Base-by-base conservation (phyloP, 345 rosid species). In the Sapria himalayana region DNA sequence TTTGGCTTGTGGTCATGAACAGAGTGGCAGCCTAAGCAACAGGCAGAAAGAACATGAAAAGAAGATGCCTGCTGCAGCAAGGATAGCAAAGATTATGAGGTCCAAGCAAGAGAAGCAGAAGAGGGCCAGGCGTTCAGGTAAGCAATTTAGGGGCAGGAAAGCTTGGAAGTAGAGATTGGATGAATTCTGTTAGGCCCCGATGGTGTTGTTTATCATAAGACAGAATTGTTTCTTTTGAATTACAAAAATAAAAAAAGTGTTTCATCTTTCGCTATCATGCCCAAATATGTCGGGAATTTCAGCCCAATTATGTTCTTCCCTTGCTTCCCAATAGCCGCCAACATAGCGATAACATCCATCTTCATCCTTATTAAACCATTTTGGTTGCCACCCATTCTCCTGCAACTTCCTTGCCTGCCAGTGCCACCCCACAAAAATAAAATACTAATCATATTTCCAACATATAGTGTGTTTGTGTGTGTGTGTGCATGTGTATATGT, bases 321-420 rank as follows among this genome's bases (percentile, higher is more conserved):
- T 70, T 37, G 84, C 65, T 70, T 91, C 86, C 99, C 99, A 91
- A 47, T 91, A 91, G 8, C 84, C 86, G n/a, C 93, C 93, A 0
- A 40, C 29, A 24, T 84, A 91, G 2, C 59, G 74, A 49, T 91
- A 91, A 56, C 84, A 77, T 14, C 93, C 86, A 41, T 84, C 95
- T 48, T 77, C 89, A 12, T 75, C 95, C 43, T 73, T 80, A 9
- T 25, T 47, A 39, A 84, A 91, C 99, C 99, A 91, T 48, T 89
- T 70, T 9, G 95, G 95, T 50, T 66, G 92, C 99, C 99, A 91
- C 15, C 99, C 99, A 44, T 81, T 78, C 60, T 91, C 99, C 73
- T 91, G 95, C 55, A 91, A 27, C 56, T 66, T 84, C 65, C 99
- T 80, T 52, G 95, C 99, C 99, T 84, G 72, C 42, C n/a, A n/a